Evolutionary conservation across 2,329 filamentous ascomycete genomes (phyloP).

Genomic region (Cladorrhinum sp.): DNA sequence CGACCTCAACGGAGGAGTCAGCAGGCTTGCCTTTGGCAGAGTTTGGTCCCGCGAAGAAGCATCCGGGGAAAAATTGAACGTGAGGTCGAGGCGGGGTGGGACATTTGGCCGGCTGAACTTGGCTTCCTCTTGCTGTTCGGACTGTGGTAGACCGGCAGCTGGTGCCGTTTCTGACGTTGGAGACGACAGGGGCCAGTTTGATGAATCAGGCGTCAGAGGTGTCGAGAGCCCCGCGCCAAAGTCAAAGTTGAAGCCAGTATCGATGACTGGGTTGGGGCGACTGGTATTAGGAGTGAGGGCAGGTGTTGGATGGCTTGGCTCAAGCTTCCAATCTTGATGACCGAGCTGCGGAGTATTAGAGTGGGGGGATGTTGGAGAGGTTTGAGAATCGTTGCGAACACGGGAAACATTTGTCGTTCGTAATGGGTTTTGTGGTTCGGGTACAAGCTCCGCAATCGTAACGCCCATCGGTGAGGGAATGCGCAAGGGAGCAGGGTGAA

Average conservation of each 20-base stretch:
- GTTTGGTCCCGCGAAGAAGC: slow-evolving; percentile 25
- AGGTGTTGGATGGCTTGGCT: slow-evolving; percentile 12
- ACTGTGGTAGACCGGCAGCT: background rate
- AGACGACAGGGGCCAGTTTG: slow-evolving; percentile 23
- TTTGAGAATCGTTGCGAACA: slow-evolving; percentile 18
- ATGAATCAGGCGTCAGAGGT: slow-evolving; percentile 25
- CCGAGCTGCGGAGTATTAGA: slow-evolving; percentile 24
- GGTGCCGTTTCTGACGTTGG: slow-evolving; percentile 8
- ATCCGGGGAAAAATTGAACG: slow-evolving; percentile 28
- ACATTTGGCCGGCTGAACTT: slow-evolving; percentile 17
- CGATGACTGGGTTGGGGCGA: slow-evolving; percentile 18
- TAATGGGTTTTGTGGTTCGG: background rate
- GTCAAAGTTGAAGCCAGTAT: slow-evolving; percentile 29
- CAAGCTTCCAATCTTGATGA: slow-evolving; percentile 11
- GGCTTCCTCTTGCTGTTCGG: too few relatives aligned
- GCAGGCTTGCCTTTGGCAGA: slow-evolving; percentile 9
- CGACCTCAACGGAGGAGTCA: slow-evolving; percentile 22
- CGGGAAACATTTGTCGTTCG: slow-evolving; percentile 9
- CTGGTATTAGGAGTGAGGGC: slow-evolving; percentile 9
- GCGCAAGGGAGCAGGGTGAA: slow-evolving; percentile 25
- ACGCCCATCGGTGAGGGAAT: slow-evolving; percentile 9
- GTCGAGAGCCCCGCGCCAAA: slow-evolving; percentile 19
- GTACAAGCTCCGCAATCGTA: slow-evolving; percentile 8
- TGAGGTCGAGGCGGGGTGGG: slow-evolving; percentile 27
- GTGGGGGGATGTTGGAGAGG: slow-evolving; percentile 16